Conservation (phyloP, 2,329 filamentous ascomycete species). For the Fragosphaeria purpurea region DNA sequence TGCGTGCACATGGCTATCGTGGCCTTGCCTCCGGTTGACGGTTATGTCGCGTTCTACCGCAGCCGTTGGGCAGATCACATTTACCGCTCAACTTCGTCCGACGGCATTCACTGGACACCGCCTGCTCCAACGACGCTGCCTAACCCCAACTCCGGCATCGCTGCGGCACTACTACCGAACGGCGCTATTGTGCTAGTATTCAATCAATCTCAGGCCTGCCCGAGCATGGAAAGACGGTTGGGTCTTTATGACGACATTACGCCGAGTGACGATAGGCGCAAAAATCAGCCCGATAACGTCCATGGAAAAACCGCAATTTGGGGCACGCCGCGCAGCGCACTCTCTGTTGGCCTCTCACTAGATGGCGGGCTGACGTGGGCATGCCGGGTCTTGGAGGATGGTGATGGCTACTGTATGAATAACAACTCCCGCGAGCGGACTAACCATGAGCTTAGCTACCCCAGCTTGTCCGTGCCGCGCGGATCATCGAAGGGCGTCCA, state of each 20-base stretch:
- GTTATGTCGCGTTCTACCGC: constrained; percentile 24
- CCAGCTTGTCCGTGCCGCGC: constrained; percentile 25
- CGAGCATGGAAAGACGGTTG: constrained; percentile 23
- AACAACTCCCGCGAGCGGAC: constrained; percentile 31
- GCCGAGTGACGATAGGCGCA: constrained; percentile 27
- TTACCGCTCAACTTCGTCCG: constrained; percentile 28
- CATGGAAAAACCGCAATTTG: constrained; percentile 30
- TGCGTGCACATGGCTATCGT: constrained; percentile 35
- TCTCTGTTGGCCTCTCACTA: constrained; percentile 25
- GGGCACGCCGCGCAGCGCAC: constrained; percentile 28
- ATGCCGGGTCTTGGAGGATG: constrained; percentile 29
- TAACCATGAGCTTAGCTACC: constrained; percentile 34
- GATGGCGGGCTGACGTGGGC: constrained; percentile 29
- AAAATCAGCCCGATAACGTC: constrained; percentile 24
- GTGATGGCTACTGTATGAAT: constrained; percentile 35
- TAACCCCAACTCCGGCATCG: constrained; percentile 34
- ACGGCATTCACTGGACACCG: constrained; percentile 28
- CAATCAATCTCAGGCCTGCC: constrained; percentile 27
- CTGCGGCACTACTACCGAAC: constrained; percentile 26
- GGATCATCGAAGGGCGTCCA: constrained; percentile 17
- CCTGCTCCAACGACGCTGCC: constrained; percentile 26
- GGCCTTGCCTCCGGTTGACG: neutral
- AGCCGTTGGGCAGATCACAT: constrained; percentile 35
- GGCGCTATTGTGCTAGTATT: constrained; percentile 28
- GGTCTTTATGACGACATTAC: constrained; percentile 36